phyloP scores from a whole-genome alignment of 148 eudicot species.

The Polygonum maritimum region DNA sequence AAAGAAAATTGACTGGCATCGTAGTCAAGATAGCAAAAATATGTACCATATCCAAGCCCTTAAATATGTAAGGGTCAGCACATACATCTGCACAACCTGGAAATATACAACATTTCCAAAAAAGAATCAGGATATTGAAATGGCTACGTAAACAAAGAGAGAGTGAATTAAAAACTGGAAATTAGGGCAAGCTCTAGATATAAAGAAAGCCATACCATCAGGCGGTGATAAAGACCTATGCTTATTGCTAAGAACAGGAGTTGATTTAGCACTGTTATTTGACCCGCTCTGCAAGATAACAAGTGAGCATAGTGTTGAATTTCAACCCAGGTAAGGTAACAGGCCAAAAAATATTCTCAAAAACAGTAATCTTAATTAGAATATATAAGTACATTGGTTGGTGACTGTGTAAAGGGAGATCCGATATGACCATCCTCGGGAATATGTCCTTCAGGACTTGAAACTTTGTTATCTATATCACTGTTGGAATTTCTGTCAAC shows the following conservation, averaged over 20 bases:
- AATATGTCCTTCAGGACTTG: slow-evolving; percentile 19
- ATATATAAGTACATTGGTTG: slow-evolving; percentile 33
- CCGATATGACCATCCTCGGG: slow-evolving; percentile 19
- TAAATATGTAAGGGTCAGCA: slow-evolving; percentile 19
- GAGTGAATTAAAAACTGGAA: background rate
- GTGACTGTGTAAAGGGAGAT: slow-evolving; percentile 28
- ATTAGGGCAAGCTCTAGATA: background rate
- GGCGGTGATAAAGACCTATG: slow-evolving; percentile 35
- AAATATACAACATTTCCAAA: slow-evolving; percentile 11
- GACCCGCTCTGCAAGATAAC: slow-evolving; percentile 14
- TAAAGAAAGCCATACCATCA: slow-evolving; percentile 19
- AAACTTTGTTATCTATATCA: slow-evolving; percentile 17
- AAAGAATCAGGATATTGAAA: background rate
- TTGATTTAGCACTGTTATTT: slow-evolving; percentile 25
- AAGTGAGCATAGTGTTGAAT: background rate
- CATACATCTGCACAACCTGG: slow-evolving; percentile 23
- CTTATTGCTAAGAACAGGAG: slow-evolving; percentile 30
- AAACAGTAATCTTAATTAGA: slow-evolving; percentile 7
- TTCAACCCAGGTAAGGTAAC: background rate
- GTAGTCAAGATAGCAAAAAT: background rate
- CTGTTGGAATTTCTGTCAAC: slow-evolving; percentile 11
- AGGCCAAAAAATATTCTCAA: background rate
- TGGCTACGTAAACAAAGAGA: background rate
- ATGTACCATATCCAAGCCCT: slow-evolving; percentile 38
- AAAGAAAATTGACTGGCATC: background rate